phyloP scores from a whole-genome alignment of 169 alveolate genomes.

The Plasmodium fragile region DNA sequence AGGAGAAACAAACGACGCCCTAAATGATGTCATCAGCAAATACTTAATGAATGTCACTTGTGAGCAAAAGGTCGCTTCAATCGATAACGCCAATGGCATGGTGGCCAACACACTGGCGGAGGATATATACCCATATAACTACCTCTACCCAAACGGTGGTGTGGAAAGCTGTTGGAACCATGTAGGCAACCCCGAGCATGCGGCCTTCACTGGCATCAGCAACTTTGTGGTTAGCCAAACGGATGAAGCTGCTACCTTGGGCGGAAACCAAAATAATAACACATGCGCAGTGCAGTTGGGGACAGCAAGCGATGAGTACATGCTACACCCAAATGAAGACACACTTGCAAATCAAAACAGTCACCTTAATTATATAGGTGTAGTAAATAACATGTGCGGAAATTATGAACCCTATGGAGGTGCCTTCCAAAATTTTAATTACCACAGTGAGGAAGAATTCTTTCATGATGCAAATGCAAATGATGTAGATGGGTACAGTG shows the following conservation, averaged over 20 bases:
- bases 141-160: not conserved
- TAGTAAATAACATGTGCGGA: not conserved
- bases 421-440: not conserved
- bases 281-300: not conserved
- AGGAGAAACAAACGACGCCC: not conserved
- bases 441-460: not conserved
- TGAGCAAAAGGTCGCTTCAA: not conserved
- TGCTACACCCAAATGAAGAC: not conserved
- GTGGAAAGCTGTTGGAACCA: not conserved
- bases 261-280: not conserved
- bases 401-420: not conserved
- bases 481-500: not conserved
- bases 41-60: conserved; percentile 8
- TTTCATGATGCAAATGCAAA: not conserved
- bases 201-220: not conserved
- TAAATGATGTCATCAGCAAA: conserved; percentile 39
- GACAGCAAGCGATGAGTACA: not conserved
- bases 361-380: not conserved
- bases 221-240: not conserved
- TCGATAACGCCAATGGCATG: not conserved
- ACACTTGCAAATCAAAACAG: not conserved
- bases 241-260: not conserved
- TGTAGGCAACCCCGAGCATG: not conserved
- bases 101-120: not conserved
- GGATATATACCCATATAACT: not conserved